A percentile compares a stretch with the other conserved stretches of the same genome.
These are phyloP conservation scores for Auricularia sp. DNA, from an alignment of 768 basidiomycete species.

Conservation along the genomic window DNA sequence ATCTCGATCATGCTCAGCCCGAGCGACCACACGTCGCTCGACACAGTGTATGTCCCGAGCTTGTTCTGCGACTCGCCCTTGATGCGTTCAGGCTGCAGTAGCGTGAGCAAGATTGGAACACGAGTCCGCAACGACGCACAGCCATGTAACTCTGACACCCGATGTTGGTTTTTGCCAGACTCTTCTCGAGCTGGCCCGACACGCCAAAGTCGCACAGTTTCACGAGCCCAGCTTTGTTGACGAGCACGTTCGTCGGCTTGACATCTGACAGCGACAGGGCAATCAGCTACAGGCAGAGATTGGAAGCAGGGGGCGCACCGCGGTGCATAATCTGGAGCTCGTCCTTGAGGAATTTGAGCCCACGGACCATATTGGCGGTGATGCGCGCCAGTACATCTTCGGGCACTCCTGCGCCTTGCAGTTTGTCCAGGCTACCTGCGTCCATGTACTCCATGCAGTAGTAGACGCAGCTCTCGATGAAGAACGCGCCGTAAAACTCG, in stretches of 20 bases:
- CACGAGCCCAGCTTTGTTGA: slow-evolving; percentile 79
- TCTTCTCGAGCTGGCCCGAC: slow-evolving; percentile 93
- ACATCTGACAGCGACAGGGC: slow-evolving; percentile 44
- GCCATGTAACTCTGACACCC: slow-evolving; percentile 99
- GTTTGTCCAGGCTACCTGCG: slow-evolving; percentile 87
- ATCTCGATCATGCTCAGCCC: slow-evolving; percentile 92
- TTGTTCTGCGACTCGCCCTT: slow-evolving; percentile 86
- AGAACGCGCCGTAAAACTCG: slow-evolving; percentile 98
- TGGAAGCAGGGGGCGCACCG: slow-evolving; percentile 22
- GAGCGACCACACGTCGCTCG: slow-evolving; percentile 96
- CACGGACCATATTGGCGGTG: slow-evolving; percentile 72
- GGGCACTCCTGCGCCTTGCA: slow-evolving; percentile 47
- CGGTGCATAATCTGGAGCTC: slow-evolving; percentile 80
- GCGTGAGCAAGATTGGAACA: not conserved
- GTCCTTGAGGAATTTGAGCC: slow-evolving; percentile 92
- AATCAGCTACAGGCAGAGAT: slow-evolving; percentile 12
- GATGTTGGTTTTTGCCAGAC: slow-evolving; percentile 94
- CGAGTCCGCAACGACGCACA: slow-evolving; percentile 36
- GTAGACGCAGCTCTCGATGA: slow-evolving; percentile 99
- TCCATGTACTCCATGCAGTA: slow-evolving; percentile 99
- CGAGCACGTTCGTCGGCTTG: slow-evolving; percentile 89
- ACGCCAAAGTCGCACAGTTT: slow-evolving; percentile 99
- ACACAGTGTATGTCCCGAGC: slow-evolving; percentile 85
- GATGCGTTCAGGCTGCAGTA: slow-evolving; percentile 80
- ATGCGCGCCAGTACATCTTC: slow-evolving; percentile 81